These are phyloP conservation scores for Metarhizium humberi DNA, from an alignment of 2,329 filamentous ascomycete species.

Conservation along the genomic window DNA sequence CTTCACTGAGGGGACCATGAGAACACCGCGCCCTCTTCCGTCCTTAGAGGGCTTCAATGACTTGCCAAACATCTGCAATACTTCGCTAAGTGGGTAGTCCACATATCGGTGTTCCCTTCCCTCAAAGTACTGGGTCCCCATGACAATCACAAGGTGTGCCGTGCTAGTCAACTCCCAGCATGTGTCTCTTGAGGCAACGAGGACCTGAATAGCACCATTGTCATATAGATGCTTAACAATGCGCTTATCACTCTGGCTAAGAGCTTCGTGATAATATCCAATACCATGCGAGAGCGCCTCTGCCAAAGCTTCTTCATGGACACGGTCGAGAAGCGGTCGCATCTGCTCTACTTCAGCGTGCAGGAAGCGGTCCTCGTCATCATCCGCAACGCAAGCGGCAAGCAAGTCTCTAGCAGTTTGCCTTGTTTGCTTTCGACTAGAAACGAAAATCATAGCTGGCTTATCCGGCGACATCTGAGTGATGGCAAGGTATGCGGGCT, in stretches of 20 bases:
- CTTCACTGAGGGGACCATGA: slow-evolving; percentile 93
- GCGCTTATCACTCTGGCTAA: slow-evolving; percentile 79
- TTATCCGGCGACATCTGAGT: slow-evolving; percentile 82
- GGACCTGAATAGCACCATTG: slow-evolving; percentile 79
- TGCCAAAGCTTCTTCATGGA: slow-evolving; percentile 79
- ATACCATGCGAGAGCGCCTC: slow-evolving; percentile 90
- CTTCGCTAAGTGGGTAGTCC: slow-evolving; percentile 88
- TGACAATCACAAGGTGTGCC: slow-evolving; percentile 86
- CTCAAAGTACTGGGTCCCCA: slow-evolving; percentile 97
- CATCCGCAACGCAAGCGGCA: slow-evolving; percentile 77
- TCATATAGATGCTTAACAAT: slow-evolving; percentile 90
- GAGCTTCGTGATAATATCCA: slow-evolving; percentile 92
- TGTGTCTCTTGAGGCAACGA: slow-evolving; percentile 70
- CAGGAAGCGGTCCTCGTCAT: slow-evolving; percentile 89
- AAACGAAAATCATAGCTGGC: slow-evolving; percentile 85
- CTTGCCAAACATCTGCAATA: slow-evolving; percentile 97
- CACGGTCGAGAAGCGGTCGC: slow-evolving; percentile 66
- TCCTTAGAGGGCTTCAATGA: slow-evolving; percentile 72
- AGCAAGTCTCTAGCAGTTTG: slow-evolving; percentile 80
- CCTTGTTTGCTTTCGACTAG: slow-evolving; percentile 86
- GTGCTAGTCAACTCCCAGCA: slow-evolving; percentile 91
- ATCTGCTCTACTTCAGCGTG: slow-evolving; percentile 78
- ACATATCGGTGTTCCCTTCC: slow-evolving; percentile 94
- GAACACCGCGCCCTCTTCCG: slow-evolving; percentile 76
- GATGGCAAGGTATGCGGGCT: slow-evolving; percentile 83